These are phyloP conservation scores for Cytospora piceae DNA, from an alignment of 2,329 filamentous ascomycete species.

Conservation along the genomic window DNA sequence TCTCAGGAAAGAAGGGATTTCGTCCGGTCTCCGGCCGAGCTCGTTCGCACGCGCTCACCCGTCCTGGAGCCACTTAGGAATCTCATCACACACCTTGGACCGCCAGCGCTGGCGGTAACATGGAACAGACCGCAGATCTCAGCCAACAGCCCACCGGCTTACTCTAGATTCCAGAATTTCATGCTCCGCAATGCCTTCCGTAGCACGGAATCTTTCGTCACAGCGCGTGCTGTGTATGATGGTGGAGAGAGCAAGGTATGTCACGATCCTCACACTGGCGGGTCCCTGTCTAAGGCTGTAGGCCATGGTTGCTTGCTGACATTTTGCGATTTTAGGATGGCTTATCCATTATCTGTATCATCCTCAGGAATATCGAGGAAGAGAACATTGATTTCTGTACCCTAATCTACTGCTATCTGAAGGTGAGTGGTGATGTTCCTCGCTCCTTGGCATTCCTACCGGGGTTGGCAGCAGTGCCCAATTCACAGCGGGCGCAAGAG, in stretches of 20 bases:
- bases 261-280: background rate
- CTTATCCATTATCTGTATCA: constrained; percentile 69
- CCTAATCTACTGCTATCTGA: constrained; percentile 69
- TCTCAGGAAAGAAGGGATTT: constrained; percentile 62
- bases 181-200: constrained; percentile 72
- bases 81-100: constrained; percentile 68
- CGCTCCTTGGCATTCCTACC: background rate
- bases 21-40: constrained; percentile 57
- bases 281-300: background rate
- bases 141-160: constrained; percentile 63
- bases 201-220: constrained; percentile 66
- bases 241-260: constrained; percentile 69
- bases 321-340: constrained; percentile 54
- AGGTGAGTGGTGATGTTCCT: constrained; percentile 46
- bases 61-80: constrained; percentile 63
- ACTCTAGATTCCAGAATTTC: constrained; percentile 72
- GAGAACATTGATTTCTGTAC: constrained; percentile 69
- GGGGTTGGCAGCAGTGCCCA: background rate
- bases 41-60: constrained; percentile 55
- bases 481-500: background rate
- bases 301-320: constrained; percentile 17
- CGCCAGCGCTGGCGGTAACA: constrained; percentile 68
- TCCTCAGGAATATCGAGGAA: constrained; percentile 68
- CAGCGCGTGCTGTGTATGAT: constrained; percentile 69
- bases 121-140: constrained; percentile 72